Evolutionary conservation across 73 alveolate genomes (phyloP).

Genomic region (Blepharisma japonicum): DNA sequence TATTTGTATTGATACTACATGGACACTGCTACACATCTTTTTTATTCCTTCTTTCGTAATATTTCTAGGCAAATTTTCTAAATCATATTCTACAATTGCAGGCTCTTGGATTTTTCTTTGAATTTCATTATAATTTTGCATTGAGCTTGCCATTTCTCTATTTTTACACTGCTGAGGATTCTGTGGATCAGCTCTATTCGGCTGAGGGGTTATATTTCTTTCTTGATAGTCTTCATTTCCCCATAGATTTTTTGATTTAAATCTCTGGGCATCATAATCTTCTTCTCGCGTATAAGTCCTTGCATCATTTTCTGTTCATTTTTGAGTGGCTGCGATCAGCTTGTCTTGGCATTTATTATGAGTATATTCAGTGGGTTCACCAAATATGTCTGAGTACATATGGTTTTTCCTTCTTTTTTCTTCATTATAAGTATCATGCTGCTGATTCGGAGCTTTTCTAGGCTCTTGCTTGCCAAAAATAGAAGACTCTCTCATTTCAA

Average conservation of each 20-base stretch:
- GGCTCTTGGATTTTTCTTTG: neutral
- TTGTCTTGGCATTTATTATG: neutral
- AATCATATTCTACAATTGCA: neutral
- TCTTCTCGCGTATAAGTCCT: neutral
- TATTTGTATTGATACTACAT: neutral
- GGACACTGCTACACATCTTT: constrained; percentile 15
- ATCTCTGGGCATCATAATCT: neutral
- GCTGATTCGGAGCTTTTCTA: neutral
- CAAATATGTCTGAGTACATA: constrained; percentile 16
- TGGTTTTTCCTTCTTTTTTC: constrained; percentile 19
- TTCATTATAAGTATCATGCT: neutral
- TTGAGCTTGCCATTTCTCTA: neutral
- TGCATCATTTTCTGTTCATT: neutral
- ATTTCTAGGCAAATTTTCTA: neutral
- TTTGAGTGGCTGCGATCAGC: neutral
- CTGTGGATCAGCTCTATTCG: neutral
- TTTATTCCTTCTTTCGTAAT: neutral
- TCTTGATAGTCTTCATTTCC: no score
- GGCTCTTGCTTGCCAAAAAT: neutral
- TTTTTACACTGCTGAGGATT: neutral
- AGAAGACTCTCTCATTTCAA: neutral
- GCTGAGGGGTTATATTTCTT: no score
- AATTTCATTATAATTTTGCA: neutral
- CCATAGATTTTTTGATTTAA: neutral
- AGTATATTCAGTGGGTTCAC: neutral